Evolutionary conservation across 2,329 filamentous ascomycete species (phyloP).

Genomic region (Magnaporthiopsis rhizophila): DNA sequence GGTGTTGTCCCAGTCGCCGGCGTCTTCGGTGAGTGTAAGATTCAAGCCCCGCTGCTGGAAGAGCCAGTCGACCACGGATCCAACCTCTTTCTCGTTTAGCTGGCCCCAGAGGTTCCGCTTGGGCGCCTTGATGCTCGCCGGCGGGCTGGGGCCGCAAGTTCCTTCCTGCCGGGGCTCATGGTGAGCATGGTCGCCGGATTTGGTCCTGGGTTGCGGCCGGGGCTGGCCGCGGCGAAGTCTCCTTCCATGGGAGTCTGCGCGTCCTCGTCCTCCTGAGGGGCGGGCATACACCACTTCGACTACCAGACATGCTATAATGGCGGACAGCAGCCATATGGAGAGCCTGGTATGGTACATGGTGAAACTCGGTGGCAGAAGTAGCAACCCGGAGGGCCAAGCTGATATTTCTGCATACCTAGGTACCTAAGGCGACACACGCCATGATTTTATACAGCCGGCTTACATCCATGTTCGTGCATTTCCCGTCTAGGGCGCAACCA

Average conservation of each 20-base stretch:
- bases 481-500: neutral
- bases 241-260: neutral
- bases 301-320: neutral
- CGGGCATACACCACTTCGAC: neutral
- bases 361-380: neutral
- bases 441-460: neutral
- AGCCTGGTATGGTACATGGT: neutral
- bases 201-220: neutral
- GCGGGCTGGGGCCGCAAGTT: conserved; percentile 1
- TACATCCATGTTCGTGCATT: neutral
- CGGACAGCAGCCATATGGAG: neutral
- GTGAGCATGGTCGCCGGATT: no score
- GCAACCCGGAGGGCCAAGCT: no score
- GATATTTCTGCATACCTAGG: neutral
- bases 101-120: conserved; percentile 33
- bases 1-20: conserved; percentile 28
- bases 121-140: conserved; percentile 23
- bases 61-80: conserved; percentile 29
- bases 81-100: conserved; percentile 29
- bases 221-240: neutral
- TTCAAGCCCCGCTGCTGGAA: conserved; percentile 31
- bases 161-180: neutral
- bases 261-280: no score
- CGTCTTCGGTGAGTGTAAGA: conserved; percentile 25
- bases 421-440: neutral